Evolutionary conservation across 1,139 yeast genomes (phyloP), one percentile per base, ranked within the genome.

Genomic region (Nakaseomyces uthaithaninus): DNA sequence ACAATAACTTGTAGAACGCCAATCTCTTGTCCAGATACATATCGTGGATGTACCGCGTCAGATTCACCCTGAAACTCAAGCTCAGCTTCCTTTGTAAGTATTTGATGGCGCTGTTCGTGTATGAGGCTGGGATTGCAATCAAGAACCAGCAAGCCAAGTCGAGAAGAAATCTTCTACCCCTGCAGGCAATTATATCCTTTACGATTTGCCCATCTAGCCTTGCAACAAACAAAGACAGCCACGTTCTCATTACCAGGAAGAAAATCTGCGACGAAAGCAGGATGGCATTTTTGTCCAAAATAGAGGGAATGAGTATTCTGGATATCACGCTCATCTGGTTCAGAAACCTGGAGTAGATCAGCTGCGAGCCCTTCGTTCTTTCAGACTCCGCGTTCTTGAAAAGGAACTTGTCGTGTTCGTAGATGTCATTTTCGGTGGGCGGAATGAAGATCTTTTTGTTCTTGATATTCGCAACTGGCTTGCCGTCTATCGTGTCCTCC

Each of bases 161-260:
- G 48, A 85, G 69, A 33, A 79, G 59, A 53, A 89, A 87, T 45
- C 80, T 80, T 49, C 68, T 74, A 6, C 91, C 87, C 51, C 82
- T 77, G 12, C 87, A 89, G 25, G 89, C 82, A 53, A 89, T 86
- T 57, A 89, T 74, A 60, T 87, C 93, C 58, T 85, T 80, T 36
- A 87, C 95, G 40, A 89, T 82, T 57, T 84, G 91, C 55, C 96
- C 96, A 62, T 89, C 96, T 39, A 89, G 68, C 56, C 82, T 81
- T 3, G 97, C 94, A 34, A 89, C 87, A 44, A 87, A 66, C 44
- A 89, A 68, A 23, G 94, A 82, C 44, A 89, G 69, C 83, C 91
- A 89, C 0, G 97, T 89, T 62, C 97, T 71, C 48, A 86, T 68
- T 23, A 85, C 69, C 42, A 89, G 69, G 54, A 86, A 84, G 47